Evolutionary conservation across 73 alveolate genomes (phyloP).

Genomic region (Uronychia setigera): DNA sequence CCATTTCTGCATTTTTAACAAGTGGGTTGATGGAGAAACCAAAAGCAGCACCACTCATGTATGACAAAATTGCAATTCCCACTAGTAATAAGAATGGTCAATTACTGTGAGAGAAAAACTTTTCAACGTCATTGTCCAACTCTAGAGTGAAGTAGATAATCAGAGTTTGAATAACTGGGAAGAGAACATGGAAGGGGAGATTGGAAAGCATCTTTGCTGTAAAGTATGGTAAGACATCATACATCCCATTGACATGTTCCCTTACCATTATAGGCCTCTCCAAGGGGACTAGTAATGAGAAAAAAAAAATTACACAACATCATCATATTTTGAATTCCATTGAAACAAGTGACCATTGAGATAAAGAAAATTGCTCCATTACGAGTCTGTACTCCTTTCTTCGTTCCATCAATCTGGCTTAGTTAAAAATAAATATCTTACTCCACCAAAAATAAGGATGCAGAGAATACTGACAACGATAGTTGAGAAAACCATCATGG

Average conservation of each 20-base stretch:
- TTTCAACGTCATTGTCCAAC: neutral
- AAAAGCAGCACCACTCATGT: neutral
- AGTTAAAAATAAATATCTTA: neutral
- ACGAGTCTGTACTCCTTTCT: slow-evolving; percentile 11
- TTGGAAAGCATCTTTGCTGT: slow-evolving; percentile 49
- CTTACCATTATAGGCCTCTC: slow-evolving; percentile 67
- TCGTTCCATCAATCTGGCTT: slow-evolving; percentile 1
- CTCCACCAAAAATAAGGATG: slow-evolving; percentile 10
- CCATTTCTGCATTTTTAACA: slow-evolving; percentile 28
- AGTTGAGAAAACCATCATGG: neutral
- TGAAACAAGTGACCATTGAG: slow-evolving; percentile 8
- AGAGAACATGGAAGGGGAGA: slow-evolving; percentile 24
- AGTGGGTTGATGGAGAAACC: neutral
- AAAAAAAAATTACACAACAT: neutral
- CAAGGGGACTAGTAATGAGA: slow-evolving; percentile 25
- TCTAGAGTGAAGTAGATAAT: slow-evolving; percentile 41
- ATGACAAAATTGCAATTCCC: neutral
- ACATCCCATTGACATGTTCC: slow-evolving; percentile 53
- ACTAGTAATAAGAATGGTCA: neutral
- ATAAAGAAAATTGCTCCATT: slow-evolving; percentile 7
- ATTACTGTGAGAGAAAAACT: neutral
- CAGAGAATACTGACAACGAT: neutral
- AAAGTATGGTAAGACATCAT: slow-evolving; percentile 59
- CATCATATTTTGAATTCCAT: neutral
- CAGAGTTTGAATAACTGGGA: slow-evolving; percentile 10